Base-by-base conservation (phyloP, 1,139 yeast species). In the Geotrichum candidum region DNA sequence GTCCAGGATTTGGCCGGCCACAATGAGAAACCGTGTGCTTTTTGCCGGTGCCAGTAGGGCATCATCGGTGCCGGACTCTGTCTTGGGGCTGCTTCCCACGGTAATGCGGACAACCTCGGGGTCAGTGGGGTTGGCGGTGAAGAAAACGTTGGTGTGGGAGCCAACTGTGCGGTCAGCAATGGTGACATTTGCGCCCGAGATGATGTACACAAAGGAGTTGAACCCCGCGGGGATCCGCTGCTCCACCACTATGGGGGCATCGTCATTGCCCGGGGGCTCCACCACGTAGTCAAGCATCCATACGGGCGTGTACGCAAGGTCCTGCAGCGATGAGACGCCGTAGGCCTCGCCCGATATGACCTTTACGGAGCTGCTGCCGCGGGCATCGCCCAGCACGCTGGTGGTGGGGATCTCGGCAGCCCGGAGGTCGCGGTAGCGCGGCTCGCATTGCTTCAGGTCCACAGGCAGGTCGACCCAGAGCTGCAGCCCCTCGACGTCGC, bases 401-500 rank as follows among this genome's bases (percentile, higher is more conserved):
- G 77, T 84, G 31, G 80, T 79, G 15, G 95, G 95, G 56, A 88
- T 84, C 69, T 89, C 95, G 69, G 79, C 79, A 15, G 81, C 80
- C 70, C 84, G 82, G 72, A 90, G 80, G 71, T 89, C 95, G 68
- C 95, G 82, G 35, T 90, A 90, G 63, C 92, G 78, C 57, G 96
- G 96, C 56, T 82, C 82, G 61, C 82, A 76, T 63, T 86, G 81
- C 71, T 89, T 89, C 73, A 86, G 75, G 2, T 82, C 75, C 60
- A 79, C 83, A 2, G 96, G 96, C 64, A 89, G 80, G 70, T 90
- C 96, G 56, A 90, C 94, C 95, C 96, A 90, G 57, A 90, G 76
- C 73, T 89, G 96, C 78, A 90, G 77, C 60, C 96, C 96, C 46
- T 55, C 57, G 41, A 55, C 57, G 29, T 35, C 13, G 27, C 45